Base-by-base conservation (phyloP, 208 protist genomes). In the Trypanosoma boissoni region DNA sequence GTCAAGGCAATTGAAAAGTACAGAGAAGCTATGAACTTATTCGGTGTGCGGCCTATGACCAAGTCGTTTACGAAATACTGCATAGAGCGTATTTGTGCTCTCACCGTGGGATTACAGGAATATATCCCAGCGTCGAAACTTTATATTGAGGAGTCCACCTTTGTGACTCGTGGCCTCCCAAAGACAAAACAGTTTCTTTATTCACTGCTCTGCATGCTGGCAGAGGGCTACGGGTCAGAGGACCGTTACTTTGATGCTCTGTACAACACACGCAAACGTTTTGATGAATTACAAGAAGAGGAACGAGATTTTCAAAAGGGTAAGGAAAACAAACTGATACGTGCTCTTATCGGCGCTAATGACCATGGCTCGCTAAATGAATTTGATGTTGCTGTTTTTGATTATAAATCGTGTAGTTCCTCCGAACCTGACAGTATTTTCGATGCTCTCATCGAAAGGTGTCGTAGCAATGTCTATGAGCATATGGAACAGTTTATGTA, bases 231-330 rank as follows among this genome's bases (percentile, higher is more conserved):
- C 31, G 76, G 66, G 23, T 42, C 28, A 24, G 67, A 80, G 28
- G 68, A 85, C 23, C 46, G 65, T 32, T 87, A 80, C 69, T 92
- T 92, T 58, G 82, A 92, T 44, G 57, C 77, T 31, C 72, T 92
- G 29, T 83, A 92, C 71, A 52, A 72, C 43, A 70, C 72, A 34
- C 68, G 70, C 31, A 89, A 86, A 64, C 56, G 67, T 9, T 92
- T 92, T 55, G 66, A 80, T 21, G 56, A 32, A 20, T 63, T 86
- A 27, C 86, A 92, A 65, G 75, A 80, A 43, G 75, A 84, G 46
- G 86, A 92, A 43, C 64, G 48, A 27, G 55, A 72, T 24, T 76
- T 86, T 10, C 81, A 90, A 56, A 75, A 74, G n/a, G 86, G 86
- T 1, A 92, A 89, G 65, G 81, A 90, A 58, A 72, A 86, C 46